These are phyloP conservation scores for Lachancea quebecensis DNA, from an alignment of 805 yeast species.

Conservation along the genomic window DNA sequence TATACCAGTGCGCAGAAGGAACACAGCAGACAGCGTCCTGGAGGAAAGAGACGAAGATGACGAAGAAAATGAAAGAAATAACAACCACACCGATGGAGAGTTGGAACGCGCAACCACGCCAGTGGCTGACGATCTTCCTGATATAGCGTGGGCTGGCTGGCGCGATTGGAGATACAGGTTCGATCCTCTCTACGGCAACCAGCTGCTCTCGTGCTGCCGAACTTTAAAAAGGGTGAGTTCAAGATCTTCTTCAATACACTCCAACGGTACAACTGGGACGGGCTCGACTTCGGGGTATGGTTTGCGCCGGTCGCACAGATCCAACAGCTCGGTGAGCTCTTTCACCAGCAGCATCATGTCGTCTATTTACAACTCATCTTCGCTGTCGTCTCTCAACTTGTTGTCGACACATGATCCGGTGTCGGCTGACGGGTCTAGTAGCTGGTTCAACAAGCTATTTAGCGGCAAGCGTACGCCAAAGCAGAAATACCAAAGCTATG, in stretches of 20 bases:
- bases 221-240: constrained; percentile 19
- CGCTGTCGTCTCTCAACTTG: constrained; percentile 5
- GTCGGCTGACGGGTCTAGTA: constrained; percentile 4
- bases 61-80: background rate
- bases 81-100: background rate
- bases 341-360: constrained; percentile 29
- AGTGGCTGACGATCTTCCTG: constrained; percentile 11
- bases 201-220: constrained; percentile 27
- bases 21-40: background rate
- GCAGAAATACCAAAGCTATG: constrained; percentile 3
- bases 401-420: constrained; percentile 3
- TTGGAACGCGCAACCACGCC: background rate
- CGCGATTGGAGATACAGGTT: constrained; percentile 81
- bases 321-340: constrained; percentile 27
- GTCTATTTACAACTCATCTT: constrained; percentile 17
- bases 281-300: constrained; percentile 1
- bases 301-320: constrained; percentile 15
- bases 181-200: constrained; percentile 55
- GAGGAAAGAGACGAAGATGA: constrained; percentile 6
- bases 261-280: constrained; percentile 5
- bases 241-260: constrained; percentile 18
- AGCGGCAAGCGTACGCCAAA: constrained; percentile 8
- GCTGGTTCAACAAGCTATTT: constrained; percentile 18
- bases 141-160: constrained; percentile 67
- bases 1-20: background rate